Evolutionary conservation across 2,329 filamentous ascomycete genomes (phyloP), one percentile per base, ranked within the genome.

Genomic region (Epichloe scottii): DNA sequence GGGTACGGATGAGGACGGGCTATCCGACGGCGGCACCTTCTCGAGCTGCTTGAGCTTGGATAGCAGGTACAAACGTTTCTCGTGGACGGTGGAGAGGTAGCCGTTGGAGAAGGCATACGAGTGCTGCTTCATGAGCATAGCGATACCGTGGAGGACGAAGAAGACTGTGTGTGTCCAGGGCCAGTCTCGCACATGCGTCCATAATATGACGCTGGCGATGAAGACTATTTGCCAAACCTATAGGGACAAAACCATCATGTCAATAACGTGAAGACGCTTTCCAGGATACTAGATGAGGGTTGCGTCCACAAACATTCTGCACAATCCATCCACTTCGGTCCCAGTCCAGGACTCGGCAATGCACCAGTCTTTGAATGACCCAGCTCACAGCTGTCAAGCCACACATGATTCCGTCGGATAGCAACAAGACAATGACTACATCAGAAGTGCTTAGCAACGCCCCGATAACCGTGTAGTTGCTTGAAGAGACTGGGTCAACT

Each of bases 121-220:
- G 62, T 89, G 87, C 66, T 89, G 85, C 69, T 91, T 91, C 87
- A 90, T 90, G 23, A 90, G 63, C 74, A 89, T 84, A 3, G 85
- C 79, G 51, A 90, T 68, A 14, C 81, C 81, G 61, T 90, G 85
- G 17, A 90, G 69, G 10, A 87, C 81, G 48, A 87, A 85, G 63
- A 86, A 89, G 17, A 89, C 82, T 2, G 84, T 87, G 60, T 89
- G 86, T 14, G 86, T 87, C 87, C 87, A 90, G 1, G 85, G 84
- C 87, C 86, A 91, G 48, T 88, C 79, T 4, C 85, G 76, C 60
- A 81, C 75, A 47, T 85, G 74, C 0, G 85, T 84, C 69, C 85
- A 79, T 48, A 75, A 77, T 5, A 89, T 69, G 3, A 84, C 76
- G 8, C 71, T 71, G 4, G 69, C 73, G 11, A 89, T 74, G 58